Percentiles rank a stretch among this genome's conserved stretches.
phyloP scores from a whole-genome alignment of 116 monocot genomes.

The Iris pallida region DNA sequence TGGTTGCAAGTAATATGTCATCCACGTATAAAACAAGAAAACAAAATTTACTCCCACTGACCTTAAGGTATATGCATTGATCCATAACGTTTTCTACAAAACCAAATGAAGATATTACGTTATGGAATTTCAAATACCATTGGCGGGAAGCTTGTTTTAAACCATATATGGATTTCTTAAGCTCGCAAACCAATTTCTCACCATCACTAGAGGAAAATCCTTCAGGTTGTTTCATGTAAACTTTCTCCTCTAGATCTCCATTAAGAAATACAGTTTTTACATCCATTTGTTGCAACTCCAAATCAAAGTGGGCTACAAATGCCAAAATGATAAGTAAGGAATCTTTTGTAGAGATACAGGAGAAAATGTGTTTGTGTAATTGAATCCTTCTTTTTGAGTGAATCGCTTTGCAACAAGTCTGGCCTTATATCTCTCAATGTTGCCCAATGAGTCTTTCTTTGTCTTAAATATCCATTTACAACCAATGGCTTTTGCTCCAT shows the following conservation, averaged over 20 bases:
- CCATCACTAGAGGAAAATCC: background rate
- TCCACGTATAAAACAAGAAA: too few species aligned
- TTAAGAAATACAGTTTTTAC: background rate
- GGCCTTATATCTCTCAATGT: background rate
- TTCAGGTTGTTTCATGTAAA: constrained; percentile 6
- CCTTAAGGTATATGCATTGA: too few species aligned
- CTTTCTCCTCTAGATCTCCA: background rate
- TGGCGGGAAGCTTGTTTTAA: too few species aligned
- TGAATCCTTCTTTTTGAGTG: background rate
- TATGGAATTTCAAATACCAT: too few species aligned
- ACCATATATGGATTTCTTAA: background rate
- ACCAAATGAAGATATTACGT: too few species aligned
- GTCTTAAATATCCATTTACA: background rate
- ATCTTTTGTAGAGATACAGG: background rate
- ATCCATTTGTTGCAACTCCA: background rate
- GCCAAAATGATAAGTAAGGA: background rate
- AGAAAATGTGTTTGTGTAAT: background rate
- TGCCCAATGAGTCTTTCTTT: background rate
- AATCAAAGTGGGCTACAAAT: background rate
- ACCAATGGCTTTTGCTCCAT: background rate
- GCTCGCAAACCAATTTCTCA: background rate
- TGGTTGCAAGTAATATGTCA: too few species aligned
- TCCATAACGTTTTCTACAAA: too few species aligned
- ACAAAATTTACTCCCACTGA: too few species aligned
- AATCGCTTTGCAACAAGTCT: background rate